Conservation (phyloP, 1,284 basidiomycete species). For the Moniliella sp. region DNA sequence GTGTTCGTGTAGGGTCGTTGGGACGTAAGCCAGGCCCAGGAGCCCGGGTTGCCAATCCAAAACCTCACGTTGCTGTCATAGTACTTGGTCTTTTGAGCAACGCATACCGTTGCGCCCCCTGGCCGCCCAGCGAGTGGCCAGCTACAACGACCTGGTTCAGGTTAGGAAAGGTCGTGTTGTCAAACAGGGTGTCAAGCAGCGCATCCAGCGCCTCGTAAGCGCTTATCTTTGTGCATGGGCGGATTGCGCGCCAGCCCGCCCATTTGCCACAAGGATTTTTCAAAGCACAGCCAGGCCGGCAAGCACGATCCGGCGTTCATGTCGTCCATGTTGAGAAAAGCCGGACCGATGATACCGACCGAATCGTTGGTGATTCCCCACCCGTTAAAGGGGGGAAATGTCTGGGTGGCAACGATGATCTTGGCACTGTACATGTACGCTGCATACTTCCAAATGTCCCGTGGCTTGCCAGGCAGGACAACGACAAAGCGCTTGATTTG, state of each 20-base stretch:
- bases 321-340: constrained; percentile 18
- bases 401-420: no score
- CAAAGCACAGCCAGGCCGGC: constrained; percentile 14
- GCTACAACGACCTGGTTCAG: constrained; percentile 15
- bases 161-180: constrained; percentile 13
- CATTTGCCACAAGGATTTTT: constrained; percentile 13
- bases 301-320: constrained; percentile 7
- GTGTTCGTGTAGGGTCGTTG: constrained; percentile 7
- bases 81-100: constrained; percentile 8
- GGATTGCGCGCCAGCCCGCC: constrained; percentile 13
- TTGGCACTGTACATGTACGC: no score
- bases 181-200: constrained; percentile 15
- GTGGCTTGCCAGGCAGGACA: constrained; percentile 20
- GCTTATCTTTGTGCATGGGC: constrained; percentile 5
- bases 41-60: constrained; percentile 24
- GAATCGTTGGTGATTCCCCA: no score
- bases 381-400: no score
- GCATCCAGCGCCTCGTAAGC: constrained; percentile 15
- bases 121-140: constrained; percentile 26
- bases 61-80: constrained; percentile 7
- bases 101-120: constrained; percentile 17
- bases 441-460: constrained; percentile 29
- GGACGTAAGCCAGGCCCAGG: constrained; percentile 13
- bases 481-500: constrained; percentile 23
- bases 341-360: constrained; percentile 17